Conservation (phyloP, 2,329 filamentous ascomycete genomes). For the Fusarium clavum region DNA sequence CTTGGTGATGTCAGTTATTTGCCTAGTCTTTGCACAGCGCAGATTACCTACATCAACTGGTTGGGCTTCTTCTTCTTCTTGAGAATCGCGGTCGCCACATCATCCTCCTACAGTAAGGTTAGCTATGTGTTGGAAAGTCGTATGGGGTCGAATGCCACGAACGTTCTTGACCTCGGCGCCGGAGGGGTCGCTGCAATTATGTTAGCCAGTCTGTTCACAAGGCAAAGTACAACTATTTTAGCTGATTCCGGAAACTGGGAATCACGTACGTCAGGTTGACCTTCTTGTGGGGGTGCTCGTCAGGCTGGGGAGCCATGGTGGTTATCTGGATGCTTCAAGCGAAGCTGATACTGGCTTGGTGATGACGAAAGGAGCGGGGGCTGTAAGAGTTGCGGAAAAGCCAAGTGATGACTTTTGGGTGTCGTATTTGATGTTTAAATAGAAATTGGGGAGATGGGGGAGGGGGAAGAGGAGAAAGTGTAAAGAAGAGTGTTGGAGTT, state of each 20-base stretch:
- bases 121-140: conserved; percentile 45
- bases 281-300: conserved; percentile 75
- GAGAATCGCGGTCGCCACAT: conserved; percentile 93
- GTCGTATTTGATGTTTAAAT: conserved; percentile 11
- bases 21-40: conserved; percentile 7
- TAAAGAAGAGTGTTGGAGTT: conserved; percentile 30
- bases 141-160: conserved; percentile 53
- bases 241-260: background rate
- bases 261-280: conserved; percentile 79
- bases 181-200: conserved; percentile 78
- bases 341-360: conserved; percentile 45
- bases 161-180: conserved; percentile 89
- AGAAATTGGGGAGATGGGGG: conserved; percentile 9
- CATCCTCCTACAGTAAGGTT: conserved; percentile 75
- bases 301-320: conserved; percentile 78
- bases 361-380: conserved; percentile 43
- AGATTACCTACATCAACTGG: conserved; percentile 83
- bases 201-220: conserved; percentile 52
- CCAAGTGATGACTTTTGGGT: conserved; percentile 34
- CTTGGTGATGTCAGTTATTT: conserved; percentile 60
- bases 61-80: conserved; percentile 99
- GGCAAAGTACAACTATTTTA: background rate
- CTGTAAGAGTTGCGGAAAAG: conserved; percentile 37
- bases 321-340: conserved; percentile 44
- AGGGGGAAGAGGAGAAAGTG: background rate